Percentiles rank a stretch among this genome's conserved stretches.
Conservation (phyloP, 2,329 filamentous ascomycete genomes). For the Fragosphaeria purpurea region DNA sequence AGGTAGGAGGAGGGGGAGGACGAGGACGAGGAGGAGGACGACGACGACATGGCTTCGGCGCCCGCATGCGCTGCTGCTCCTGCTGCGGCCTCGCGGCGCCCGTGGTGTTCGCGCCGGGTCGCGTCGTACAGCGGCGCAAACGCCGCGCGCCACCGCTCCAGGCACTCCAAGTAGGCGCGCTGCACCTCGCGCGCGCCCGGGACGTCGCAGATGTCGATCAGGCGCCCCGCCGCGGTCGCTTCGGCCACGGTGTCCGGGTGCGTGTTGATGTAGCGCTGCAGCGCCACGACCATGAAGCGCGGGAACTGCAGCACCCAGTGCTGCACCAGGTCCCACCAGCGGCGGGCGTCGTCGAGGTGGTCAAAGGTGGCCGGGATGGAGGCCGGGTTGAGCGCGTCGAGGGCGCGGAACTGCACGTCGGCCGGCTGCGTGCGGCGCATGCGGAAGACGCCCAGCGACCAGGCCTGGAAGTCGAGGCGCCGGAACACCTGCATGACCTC, state of each 20-base stretch:
- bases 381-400: conserved; percentile 9
- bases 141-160: conserved; percentile 29
- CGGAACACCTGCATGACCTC: conserved; percentile 21
- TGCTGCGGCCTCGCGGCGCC: conserved; percentile 7
- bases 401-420: conserved; percentile 9
- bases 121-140: conserved; percentile 26
- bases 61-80: too few relatives aligned
- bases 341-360: conserved; percentile 17
- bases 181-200: conserved; percentile 11
- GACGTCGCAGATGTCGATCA: conserved; percentile 13
- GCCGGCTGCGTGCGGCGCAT: conserved; percentile 7
- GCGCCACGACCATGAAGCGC: conserved; percentile 12
- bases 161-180: conserved; percentile 25
- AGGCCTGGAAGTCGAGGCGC: conserved; percentile 20
- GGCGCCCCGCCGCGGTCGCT: background rate
- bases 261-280: conserved; percentile 8
- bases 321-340: conserved; percentile 21
- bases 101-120: conserved; percentile 16
- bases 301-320: conserved; percentile 18
- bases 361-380: conserved; percentile 15
- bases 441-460: conserved; percentile 16
- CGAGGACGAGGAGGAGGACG: too few relatives aligned
- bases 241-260: conserved; percentile 2
- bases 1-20: conserved; percentile 18
- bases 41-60: too few relatives aligned